Base-by-base conservation (phyloP, 2,329 filamentous ascomycete genomes). In the Colletotrichum sp. region DNA sequence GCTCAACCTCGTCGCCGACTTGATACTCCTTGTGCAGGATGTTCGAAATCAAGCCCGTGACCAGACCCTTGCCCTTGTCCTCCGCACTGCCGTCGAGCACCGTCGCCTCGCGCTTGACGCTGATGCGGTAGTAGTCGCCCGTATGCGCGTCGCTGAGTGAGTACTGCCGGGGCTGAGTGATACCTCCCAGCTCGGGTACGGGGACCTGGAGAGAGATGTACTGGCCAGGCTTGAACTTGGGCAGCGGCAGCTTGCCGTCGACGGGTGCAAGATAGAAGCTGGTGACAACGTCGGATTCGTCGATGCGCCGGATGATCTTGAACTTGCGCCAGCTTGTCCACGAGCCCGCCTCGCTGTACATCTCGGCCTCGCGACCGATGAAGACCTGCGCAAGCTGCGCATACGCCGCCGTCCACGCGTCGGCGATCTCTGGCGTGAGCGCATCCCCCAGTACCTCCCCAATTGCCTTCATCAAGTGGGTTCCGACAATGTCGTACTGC, bases 401-500 rank as follows among this genome's bases (percentile, higher is more conserved):
- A 83, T 96, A 96, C 4, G 94, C 95, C 1, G 90, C 89, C 0
- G 88, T 89, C 95, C 94, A 96, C 18, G 94, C 94, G 15, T 92
- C 91, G 63, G 90, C 89, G 66, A 96, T 90, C 13, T 92, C 92
- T 0, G 89, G 86, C 2, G 94, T 95, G 72, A 94, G 88, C 2
- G 91, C 94, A 49, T 89, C 89, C 2, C 94, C 94, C 0, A 96
- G 89, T 0, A 96, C 91, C 39, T 89, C 83, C 15, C 89, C 90
- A 84, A 96, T 94, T 3, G 94, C 93, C 65, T 88, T 89, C 21
- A 96, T 87, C 2, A 96, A 88, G 82, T 92, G 89, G 78, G 90
- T 89, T 57, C 93, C 94, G 3, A 96, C 94, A 36, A 95, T 89
- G 69, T 88, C 85, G 82, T 96, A 96, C 69, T 95, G 92, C 26